A percentile compares a stretch with the other conserved stretches of the same genome.
These are phyloP conservation scores for Pinus albicaulis DNA, from an alignment of 75 land plant genomes.

Conservation along the genomic window DNA sequence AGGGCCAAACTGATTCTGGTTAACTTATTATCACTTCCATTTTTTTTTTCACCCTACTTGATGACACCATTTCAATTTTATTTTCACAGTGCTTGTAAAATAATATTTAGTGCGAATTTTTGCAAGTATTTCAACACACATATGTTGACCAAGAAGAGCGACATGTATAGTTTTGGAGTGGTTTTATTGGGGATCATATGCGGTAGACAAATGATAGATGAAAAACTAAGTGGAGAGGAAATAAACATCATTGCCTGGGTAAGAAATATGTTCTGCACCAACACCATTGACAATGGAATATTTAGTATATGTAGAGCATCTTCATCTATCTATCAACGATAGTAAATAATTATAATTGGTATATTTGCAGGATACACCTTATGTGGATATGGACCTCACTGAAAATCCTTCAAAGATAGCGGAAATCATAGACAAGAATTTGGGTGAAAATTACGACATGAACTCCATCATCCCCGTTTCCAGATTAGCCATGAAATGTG, in stretches of 20 bases:
- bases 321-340: no score
- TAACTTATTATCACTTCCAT: no score
- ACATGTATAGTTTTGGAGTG: constrained; percentile 22
- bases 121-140: constrained; percentile 6
- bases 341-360: no score
- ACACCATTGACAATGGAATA: no score
- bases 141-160: constrained; percentile 8
- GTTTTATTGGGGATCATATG: constrained; percentile 3
- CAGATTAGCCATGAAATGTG: constrained; percentile 24
- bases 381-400: neutral
- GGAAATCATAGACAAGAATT: neutral
- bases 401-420: neutral
- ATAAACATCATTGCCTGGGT: neutral
- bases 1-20: no score
- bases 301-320: no score
- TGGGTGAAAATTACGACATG: neutral
- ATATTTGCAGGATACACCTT: neutral
- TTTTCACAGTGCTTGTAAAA: no score
- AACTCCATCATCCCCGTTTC: constrained; percentile 13
- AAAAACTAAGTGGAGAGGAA: neutral
- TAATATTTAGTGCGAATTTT: no score
- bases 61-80: no score
- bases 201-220: neutral
- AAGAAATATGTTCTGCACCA: neutral
- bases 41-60: neutral